phyloP scores from a whole-genome alignment of 352 stramenopile species.

The Phytophthora foliorum region DNA sequence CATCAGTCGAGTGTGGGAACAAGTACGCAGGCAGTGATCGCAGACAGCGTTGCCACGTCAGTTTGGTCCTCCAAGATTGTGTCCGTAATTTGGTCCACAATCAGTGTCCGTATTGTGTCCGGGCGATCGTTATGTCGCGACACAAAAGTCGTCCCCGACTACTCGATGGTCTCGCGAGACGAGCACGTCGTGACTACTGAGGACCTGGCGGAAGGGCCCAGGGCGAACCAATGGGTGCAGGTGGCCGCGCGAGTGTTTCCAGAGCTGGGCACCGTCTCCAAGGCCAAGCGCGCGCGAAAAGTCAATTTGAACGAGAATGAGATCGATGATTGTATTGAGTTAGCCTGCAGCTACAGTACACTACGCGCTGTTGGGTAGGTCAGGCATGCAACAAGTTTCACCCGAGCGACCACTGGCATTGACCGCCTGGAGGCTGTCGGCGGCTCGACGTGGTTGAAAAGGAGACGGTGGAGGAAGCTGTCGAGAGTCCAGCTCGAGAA shows the following conservation, averaged over 20 bases:
- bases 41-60: slow-evolving; percentile 9
- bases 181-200: slow-evolving; percentile 26
- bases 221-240: slow-evolving; percentile 51
- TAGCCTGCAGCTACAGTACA: slow-evolving; percentile 2
- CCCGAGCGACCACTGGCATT: slow-evolving; percentile 66
- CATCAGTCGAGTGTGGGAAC: slow-evolving; percentile 15
- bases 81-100: neutral
- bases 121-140: neutral
- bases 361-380: neutral
- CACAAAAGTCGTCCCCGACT: neutral
- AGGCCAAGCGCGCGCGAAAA: slow-evolving; percentile 71
- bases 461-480: slow-evolving; percentile 25
- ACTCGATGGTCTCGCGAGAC: neutral
- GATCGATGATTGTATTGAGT: neutral
- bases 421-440: slow-evolving; percentile 70
- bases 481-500: slow-evolving; percentile 33
- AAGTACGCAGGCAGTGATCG: slow-evolving; percentile 2
- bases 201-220: slow-evolving; percentile 16
- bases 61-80: slow-evolving; percentile 10
- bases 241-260: slow-evolving; percentile 62
- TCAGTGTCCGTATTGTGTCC: neutral
- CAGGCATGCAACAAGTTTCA: slow-evolving; percentile 16
- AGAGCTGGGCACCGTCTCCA: slow-evolving; percentile 63
- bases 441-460: slow-evolving; percentile 26
- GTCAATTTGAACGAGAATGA: slow-evolving; percentile 50